Conservation (phyloP, 2,329 filamentous ascomycete species). For the Colletotrichum tropicicola region DNA sequence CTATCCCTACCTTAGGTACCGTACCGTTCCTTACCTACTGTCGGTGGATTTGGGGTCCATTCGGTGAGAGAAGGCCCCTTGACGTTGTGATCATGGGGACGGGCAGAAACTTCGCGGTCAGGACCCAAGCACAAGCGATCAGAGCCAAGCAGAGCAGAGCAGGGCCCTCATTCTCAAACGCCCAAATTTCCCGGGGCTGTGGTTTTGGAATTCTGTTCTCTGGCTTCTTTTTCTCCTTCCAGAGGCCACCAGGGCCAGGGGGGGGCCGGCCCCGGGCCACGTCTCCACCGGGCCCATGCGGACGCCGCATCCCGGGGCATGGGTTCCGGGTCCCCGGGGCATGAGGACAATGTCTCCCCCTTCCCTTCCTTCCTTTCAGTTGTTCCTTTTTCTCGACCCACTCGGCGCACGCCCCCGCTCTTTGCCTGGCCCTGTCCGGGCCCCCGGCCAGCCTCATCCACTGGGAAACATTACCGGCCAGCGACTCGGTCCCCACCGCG, state of each 20-base stretch:
- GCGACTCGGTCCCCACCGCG: background rate
- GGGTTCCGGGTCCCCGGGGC: conserved; percentile 17
- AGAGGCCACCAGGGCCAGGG: no score
- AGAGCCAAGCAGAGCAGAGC: background rate
- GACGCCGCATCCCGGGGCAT: conserved; percentile 16
- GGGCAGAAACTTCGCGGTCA: background rate
- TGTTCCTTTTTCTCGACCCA: background rate
- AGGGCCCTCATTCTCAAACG: conserved; percentile 19
- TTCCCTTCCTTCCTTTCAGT: background rate
- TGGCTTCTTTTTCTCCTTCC: background rate
- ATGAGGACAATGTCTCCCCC: background rate
- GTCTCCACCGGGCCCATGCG: conserved; percentile 4
- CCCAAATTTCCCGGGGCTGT: conserved; percentile 28
- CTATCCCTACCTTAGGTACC: no score
- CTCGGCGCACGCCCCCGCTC: background rate
- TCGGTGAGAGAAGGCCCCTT: background rate
- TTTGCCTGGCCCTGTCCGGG: background rate
- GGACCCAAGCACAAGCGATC: background rate
- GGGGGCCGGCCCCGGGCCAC: no score
- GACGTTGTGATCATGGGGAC: background rate
- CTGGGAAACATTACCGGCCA: conserved; percentile 26
- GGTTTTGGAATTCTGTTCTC: conserved; percentile 24
- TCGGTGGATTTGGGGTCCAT: no score
- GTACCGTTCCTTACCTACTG: no score
- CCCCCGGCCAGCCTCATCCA: conserved; percentile 7